phyloP scores from a whole-genome alignment of 768 basidiomycete species.

The Kwoniella dendrophila region DNA sequence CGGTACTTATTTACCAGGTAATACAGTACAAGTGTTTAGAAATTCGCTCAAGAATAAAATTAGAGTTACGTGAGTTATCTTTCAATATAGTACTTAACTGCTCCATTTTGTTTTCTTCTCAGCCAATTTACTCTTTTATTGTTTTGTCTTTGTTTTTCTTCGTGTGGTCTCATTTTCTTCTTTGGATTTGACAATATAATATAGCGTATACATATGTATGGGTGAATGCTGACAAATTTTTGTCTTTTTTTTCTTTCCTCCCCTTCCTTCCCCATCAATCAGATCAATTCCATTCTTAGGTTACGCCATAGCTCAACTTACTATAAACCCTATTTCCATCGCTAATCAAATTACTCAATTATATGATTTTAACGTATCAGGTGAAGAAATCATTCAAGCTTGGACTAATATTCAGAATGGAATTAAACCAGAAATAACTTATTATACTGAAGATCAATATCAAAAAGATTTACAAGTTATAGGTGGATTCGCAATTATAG shows the following conservation, averaged over 20 bases:
- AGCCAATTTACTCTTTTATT: not conserved
- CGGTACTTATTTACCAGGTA: slow-evolving; percentile 12
- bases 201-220: no score
- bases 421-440: not conserved
- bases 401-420: slow-evolving; percentile 16
- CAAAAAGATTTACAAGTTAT: not conserved
- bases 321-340: not conserved
- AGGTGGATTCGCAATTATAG: not conserved
- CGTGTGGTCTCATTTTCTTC: no score
- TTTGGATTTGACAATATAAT: no score
- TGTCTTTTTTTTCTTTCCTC: no score
- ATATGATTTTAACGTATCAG: slow-evolving; percentile 8
- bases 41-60: slow-evolving; percentile 7
- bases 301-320: slow-evolving; percentile 3
- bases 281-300: slow-evolving; percentile 12
- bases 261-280: not conserved
- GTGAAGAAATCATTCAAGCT: slow-evolving; percentile 8
- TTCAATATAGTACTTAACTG: no score
- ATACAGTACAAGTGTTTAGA: slow-evolving; percentile 7
- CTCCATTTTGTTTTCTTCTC: no score
- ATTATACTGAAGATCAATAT: slow-evolving; percentile 14
- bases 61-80: slow-evolving; percentile 18
- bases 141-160: not conserved
- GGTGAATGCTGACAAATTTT: no score
- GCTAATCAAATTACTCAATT: slow-evolving; percentile 1